phyloP scores from a whole-genome alignment of 1,284 basidiomycete genomes.

The Cerioporus squamosus region DNA sequence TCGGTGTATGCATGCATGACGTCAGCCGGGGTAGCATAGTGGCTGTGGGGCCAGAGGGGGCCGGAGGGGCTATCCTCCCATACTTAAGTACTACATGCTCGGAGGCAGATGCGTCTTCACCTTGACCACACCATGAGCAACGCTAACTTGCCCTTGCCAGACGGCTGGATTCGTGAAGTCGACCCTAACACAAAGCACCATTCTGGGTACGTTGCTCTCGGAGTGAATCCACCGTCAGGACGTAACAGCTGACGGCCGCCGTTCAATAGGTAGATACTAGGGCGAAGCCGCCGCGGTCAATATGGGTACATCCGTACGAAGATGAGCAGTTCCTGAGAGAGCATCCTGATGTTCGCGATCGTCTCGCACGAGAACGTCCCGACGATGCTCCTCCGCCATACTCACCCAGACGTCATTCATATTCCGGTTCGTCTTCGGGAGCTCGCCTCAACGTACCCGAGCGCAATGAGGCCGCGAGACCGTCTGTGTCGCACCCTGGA shows the following conservation, averaged over 20 bases:
- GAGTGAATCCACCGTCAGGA: neutral
- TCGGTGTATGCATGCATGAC: no score
- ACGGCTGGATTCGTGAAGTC: conserved; percentile 65
- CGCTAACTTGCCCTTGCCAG: conserved; percentile 44
- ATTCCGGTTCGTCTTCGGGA: conserved; percentile 24
- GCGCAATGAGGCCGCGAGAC: conserved; percentile 7
- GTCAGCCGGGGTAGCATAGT: no score
- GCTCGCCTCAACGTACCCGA: conserved; percentile 9
- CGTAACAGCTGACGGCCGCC: conserved; percentile 10
- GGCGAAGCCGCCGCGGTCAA: conserved; percentile 65
- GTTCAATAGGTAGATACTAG: conserved; percentile 62
- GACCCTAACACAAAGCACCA: conserved; percentile 48
- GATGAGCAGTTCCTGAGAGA: conserved; percentile 63
- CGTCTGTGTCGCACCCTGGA: conserved; percentile 25
- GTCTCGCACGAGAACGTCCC: conserved; percentile 32
- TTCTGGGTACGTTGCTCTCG: conserved; percentile 44
- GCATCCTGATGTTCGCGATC: conserved; percentile 54
- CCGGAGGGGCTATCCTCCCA: no score
- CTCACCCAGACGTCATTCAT: conserved; percentile 38
- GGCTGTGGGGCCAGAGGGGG: no score
- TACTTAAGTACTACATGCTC: no score
- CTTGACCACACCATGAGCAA: conserved; percentile 26
- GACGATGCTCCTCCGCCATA: conserved; percentile 30
- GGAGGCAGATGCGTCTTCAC: neutral
- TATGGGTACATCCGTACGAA: conserved; percentile 74